Evolutionary conservation across 2,329 filamentous ascomycete genomes (phyloP), one percentile per base, ranked within the genome.

Genomic region (Akanthomyces uredinophilus): DNA sequence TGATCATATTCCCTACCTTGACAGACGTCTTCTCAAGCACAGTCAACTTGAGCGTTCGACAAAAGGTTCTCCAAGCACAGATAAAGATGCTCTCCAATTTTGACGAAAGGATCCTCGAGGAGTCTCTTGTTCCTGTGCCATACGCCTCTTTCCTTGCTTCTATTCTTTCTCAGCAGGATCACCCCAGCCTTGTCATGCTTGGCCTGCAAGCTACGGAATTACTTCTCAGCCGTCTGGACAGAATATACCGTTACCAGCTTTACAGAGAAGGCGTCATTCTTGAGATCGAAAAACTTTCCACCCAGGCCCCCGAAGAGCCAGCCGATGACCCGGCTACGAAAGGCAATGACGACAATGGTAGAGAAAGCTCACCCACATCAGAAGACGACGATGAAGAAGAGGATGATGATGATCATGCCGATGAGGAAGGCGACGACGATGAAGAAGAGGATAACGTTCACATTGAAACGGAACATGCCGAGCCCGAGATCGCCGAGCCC

Each of bases 21-120:
- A 98, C 95, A 35, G 93, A 99, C 73, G 94, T 93, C 0, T 99
- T 96, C 71, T 97, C 95, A 13, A 98, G 95, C 74, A 99, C 95
- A 0, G 94, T 99, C 66, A 99, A 99, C 71, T 78, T 98, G 18
- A 92, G 87, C 62, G 95, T 99, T 46, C 89, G 96, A 24, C 92
- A 98, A 72, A 97, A 96, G 76, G 95, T 99, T 3, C 82, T 99
- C 39, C 91, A 87, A 22, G 95, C 94, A n/a, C 95, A 99, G 70
- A 79, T 98, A 50, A 98, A 98, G 78, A 98, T 99, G 92, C 83
- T 99, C 11, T 96, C 92, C 14, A 96, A 97, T 66, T 78, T 99
- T n/a, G 92, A 97, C 68, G 87, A 86, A 49, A 81, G 84, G 43
- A 92, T 99, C 56, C 83, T 99, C 4, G 84, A 91, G 64, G 94